These are phyloP conservation scores for Alternaria arborescens DNA, from an alignment of 2,329 filamentous ascomycete species.

Conservation along the genomic window DNA sequence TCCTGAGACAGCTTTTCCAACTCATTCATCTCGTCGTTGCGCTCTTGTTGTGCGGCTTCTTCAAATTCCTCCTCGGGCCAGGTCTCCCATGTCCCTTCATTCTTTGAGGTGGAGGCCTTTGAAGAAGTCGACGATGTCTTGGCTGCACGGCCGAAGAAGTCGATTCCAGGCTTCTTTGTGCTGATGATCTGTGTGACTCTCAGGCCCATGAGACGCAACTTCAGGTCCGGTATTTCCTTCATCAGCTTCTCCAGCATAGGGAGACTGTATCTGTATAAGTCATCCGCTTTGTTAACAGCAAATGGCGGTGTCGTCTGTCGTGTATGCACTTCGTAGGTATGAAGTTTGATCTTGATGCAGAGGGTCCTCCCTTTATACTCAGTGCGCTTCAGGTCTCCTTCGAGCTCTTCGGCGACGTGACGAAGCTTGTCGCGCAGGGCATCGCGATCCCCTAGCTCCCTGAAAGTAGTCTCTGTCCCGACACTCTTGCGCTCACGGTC, in stretches of 20 bases:
- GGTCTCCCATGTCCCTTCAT: conserved; percentile 67
- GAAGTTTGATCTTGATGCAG: conserved; percentile 90
- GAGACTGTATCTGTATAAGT: conserved; percentile 81
- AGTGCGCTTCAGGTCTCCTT: conserved; percentile 81
- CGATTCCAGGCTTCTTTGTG: conserved; percentile 80
- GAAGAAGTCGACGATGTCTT: conserved; percentile 20
- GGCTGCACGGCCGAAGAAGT: conserved; percentile 74
- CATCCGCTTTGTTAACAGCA: conserved; percentile 76
- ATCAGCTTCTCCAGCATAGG: conserved; percentile 87
- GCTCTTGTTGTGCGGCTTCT: conserved; percentile 66
- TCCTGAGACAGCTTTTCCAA: conserved; percentile 70
- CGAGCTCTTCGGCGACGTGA: conserved; percentile 83
- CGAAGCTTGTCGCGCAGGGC: conserved; percentile 79
- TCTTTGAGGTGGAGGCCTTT: conserved; percentile 21
- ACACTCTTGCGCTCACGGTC: conserved; percentile 93
- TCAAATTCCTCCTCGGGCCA: conserved; percentile 74
- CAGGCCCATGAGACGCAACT: conserved; percentile 84
- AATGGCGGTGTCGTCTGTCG: conserved; percentile 79
- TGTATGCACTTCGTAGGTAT: conserved; percentile 91
- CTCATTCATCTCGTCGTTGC: conserved; percentile 68
- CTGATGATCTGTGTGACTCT: conserved; percentile 87
- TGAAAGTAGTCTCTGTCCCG: conserved; percentile 91
- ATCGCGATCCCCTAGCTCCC: conserved; percentile 74
- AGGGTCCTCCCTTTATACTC: conserved; percentile 90
- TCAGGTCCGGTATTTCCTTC: conserved; percentile 82